phyloP scores from a whole-genome alignment of 2,329 filamentous ascomycete species.

The Alternaria atra region DNA sequence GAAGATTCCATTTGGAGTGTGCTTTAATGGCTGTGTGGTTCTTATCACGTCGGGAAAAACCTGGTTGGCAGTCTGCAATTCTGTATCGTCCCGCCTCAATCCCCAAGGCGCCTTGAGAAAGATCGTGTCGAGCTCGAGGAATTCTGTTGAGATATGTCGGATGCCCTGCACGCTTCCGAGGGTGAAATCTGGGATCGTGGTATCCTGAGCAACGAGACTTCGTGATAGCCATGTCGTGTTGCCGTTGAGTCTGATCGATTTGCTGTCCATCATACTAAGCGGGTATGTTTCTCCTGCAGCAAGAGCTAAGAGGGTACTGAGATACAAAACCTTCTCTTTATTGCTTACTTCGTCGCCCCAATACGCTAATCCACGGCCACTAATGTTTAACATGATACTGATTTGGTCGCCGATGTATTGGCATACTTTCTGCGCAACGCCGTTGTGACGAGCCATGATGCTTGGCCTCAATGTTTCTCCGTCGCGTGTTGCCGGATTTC shows the following conservation, averaged over 20 bases:
- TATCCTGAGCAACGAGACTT: not conserved
- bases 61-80: not conserved
- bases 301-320: constrained; percentile 18
- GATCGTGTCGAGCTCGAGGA: constrained; percentile 22
- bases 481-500: not conserved
- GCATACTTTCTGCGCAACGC: constrained; percentile 17
- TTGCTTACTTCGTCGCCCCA: not conserved
- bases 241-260: not conserved
- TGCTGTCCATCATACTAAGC: constrained; percentile 16
- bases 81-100: not conserved
- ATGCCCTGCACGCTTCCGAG: constrained; percentile 10
- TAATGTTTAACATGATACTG: constrained; percentile 27
- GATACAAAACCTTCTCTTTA: constrained; percentile 19
- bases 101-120: constrained; percentile 10
- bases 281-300: constrained; percentile 23
- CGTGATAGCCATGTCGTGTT: constrained; percentile 18
- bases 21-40: not conserved
- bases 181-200: constrained; percentile 15
- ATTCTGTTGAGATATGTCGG: constrained; percentile 13
- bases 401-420: constrained; percentile 18
- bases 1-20: not conserved
- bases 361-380: constrained; percentile 24
- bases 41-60: constrained; percentile 3
- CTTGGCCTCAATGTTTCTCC: constrained; percentile 12
- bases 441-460: constrained; percentile 23